These are phyloP conservation scores for Heritiera fomes DNA, from an alignment of 345 rosid genomes.

Conservation along the genomic window DNA sequence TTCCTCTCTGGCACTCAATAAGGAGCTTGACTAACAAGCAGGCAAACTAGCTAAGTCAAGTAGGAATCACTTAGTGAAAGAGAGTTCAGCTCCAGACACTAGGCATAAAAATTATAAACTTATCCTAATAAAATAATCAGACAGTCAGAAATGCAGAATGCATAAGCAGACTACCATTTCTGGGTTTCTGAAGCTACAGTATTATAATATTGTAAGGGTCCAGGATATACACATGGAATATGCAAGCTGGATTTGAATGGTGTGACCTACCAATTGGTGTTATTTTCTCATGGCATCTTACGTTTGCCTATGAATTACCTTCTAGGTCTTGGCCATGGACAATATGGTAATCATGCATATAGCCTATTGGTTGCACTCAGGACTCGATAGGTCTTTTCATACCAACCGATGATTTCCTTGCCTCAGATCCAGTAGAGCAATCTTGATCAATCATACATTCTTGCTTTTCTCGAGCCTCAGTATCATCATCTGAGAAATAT, in stretches of 20 bases:
- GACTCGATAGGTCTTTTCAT: slow-evolving; percentile 30
- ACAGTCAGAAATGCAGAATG: not conserved
- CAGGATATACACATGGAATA: slow-evolving; percentile 8
- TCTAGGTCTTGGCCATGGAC: not conserved
- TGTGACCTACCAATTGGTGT: slow-evolving; percentile 11
- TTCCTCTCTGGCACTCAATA: slow-evolving; percentile 23
- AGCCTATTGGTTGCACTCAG: not conserved
- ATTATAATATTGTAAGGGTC: slow-evolving; percentile 1
- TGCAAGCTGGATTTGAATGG: slow-evolving; percentile 14
- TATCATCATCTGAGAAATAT: slow-evolving; percentile 57
- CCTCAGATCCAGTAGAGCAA: slow-evolving; percentile 37
- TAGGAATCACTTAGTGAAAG: slow-evolving; percentile 2
- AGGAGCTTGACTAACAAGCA: slow-evolving; percentile 16
- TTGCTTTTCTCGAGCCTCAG: slow-evolving; percentile 38
- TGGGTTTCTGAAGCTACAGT: slow-evolving; percentile 1
- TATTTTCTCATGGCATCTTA: slow-evolving; percentile 20
- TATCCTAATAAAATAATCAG: not conserved
- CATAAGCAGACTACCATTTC: slow-evolving; percentile 4
- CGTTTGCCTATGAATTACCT: slow-evolving; percentile 18
- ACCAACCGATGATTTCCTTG: slow-evolving; percentile 48
- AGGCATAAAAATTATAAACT: not conserved
- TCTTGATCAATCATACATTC: slow-evolving; percentile 38
- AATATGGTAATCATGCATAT: not conserved
- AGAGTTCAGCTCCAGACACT: slow-evolving; percentile 27
- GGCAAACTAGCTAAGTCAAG: slow-evolving; percentile 25